phyloP scores from a whole-genome alignment of 2,329 filamentous ascomycete species.

The Botrytis squamosa region DNA sequence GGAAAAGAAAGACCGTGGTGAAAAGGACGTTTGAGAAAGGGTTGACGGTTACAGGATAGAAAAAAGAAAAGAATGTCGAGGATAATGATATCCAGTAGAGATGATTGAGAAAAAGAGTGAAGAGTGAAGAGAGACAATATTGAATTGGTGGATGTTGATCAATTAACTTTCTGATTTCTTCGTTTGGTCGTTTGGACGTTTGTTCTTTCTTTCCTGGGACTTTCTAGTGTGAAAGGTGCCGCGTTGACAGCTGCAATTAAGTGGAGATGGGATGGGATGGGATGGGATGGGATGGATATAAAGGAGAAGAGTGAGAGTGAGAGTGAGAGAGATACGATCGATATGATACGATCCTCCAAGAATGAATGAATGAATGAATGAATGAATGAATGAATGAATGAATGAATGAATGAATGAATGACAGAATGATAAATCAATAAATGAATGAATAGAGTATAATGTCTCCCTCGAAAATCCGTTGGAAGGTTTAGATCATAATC shows the following conservation, averaged over 20 bases:
- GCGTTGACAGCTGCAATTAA: constrained; percentile 6
- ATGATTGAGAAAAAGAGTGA: background rate
- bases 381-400: background rate
- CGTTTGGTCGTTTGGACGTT: background rate
- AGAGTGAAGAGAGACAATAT: background rate
- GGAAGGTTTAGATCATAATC: background rate
- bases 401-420: background rate
- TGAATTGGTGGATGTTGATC: background rate
- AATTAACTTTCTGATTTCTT: background rate
- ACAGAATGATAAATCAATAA: background rate
- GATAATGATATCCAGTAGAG: background rate
- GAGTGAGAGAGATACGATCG: too few relatives aligned
- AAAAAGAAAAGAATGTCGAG: background rate
- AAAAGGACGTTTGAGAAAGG: too few relatives aligned
- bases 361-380: background rate
- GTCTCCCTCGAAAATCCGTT: background rate
- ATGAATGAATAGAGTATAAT: background rate
- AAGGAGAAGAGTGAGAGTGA: background rate
- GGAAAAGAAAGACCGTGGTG: background rate
- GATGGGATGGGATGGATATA: background rate
- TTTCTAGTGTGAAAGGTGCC: background rate
- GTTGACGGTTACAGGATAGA: too few relatives aligned
- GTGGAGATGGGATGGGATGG: background rate
- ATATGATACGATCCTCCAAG: background rate
- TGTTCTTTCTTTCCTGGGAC: background rate